Evolutionary conservation across 768 basidiomycete genomes (phyloP).

Genomic region (Macrolepiota albuminosa): DNA sequence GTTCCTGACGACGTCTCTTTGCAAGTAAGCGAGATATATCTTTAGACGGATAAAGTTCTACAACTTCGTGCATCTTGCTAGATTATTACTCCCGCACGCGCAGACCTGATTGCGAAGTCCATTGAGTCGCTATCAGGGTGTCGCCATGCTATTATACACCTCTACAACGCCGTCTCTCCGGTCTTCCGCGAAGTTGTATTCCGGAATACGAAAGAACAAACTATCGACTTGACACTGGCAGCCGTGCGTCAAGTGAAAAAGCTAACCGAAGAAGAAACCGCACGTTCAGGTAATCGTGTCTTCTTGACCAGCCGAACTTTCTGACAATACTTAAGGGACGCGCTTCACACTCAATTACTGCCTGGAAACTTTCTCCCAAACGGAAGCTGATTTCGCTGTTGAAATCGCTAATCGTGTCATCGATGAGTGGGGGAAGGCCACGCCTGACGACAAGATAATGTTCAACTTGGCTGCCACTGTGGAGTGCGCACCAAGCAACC

Average conservation of each 20-base stretch:
- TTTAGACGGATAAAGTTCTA: not conserved
- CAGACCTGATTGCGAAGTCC: slow-evolving; percentile 71
- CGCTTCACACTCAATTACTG: slow-evolving; percentile 80
- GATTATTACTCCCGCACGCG: slow-evolving; percentile 78
- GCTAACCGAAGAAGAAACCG: slow-evolving; percentile 62
- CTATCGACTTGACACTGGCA: slow-evolving; percentile 62
- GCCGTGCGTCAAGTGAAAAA: slow-evolving; percentile 69
- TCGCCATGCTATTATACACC: slow-evolving; percentile 78
- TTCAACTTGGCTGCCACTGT: slow-evolving; percentile 86
- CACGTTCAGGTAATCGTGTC: slow-evolving; percentile 42
- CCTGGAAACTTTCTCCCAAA: slow-evolving; percentile 82
- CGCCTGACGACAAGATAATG: slow-evolving; percentile 62
- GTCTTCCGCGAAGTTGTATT: slow-evolving; percentile 79
- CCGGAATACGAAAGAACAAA: slow-evolving; percentile 69
- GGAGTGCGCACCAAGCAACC: slow-evolving; percentile 78
- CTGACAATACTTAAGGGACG: slow-evolving; percentile 30
- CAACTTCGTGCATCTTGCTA: slow-evolving; percentile 20
- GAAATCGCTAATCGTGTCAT: slow-evolving; percentile 74
- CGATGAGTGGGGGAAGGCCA: slow-evolving; percentile 64
- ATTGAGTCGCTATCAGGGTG: slow-evolving; percentile 71
- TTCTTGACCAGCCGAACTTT: not conserved
- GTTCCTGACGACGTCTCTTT: slow-evolving; percentile 77
- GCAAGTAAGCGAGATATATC: slow-evolving; percentile 44
- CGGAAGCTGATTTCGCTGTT: slow-evolving; percentile 76
- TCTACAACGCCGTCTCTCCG: slow-evolving; percentile 81